These are phyloP conservation scores for Beauveria caledonica DNA, from an alignment of 2,329 filamentous ascomycete species.

Conservation along the genomic window DNA sequence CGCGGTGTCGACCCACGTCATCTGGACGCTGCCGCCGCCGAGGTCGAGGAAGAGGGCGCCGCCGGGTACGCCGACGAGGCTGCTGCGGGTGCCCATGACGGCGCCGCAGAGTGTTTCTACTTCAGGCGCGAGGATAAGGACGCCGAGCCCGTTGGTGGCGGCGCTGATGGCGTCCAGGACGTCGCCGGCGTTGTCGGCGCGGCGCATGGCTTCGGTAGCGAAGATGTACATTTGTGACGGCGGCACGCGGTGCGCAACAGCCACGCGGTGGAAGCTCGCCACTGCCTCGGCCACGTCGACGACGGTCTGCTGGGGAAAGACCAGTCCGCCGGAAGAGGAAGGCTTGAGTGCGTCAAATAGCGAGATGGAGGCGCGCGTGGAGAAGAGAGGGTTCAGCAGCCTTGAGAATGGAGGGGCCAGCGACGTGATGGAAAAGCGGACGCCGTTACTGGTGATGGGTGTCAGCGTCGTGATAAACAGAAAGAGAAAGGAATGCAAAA, in stretches of 20 bases:
- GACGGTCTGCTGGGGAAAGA: slow-evolving; percentile 51
- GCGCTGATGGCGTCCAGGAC: slow-evolving; percentile 59
- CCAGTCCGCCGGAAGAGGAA: slow-evolving; percentile 26
- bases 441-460: slow-evolving; percentile 62
- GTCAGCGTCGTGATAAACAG: slow-evolving; percentile 5
- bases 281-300: slow-evolving; percentile 57
- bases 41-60: slow-evolving; percentile 79
- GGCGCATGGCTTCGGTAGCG: slow-evolving; percentile 83
- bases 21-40: slow-evolving; percentile 63
- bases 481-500: slow-evolving; percentile 11
- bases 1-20: slow-evolving; percentile 52
- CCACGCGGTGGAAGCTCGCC: slow-evolving; percentile 62
- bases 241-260: slow-evolving; percentile 60
- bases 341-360: slow-evolving; percentile 73
- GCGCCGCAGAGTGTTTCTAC: slow-evolving; percentile 80
- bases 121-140: slow-evolving; percentile 65
- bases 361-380: slow-evolving; percentile 71
- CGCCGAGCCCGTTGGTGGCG: slow-evolving; percentile 54
- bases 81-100: slow-evolving; percentile 68
- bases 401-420: slow-evolving; percentile 63
- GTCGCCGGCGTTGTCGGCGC: slow-evolving; percentile 62
- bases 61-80: slow-evolving; percentile 50
- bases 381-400: slow-evolving; percentile 68
- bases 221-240: slow-evolving; percentile 61
- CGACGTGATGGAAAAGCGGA: slow-evolving; percentile 83